Evolutionary conservation across 139 green algal species (phyloP).

Genomic region (Picochlorum sp.): DNA sequence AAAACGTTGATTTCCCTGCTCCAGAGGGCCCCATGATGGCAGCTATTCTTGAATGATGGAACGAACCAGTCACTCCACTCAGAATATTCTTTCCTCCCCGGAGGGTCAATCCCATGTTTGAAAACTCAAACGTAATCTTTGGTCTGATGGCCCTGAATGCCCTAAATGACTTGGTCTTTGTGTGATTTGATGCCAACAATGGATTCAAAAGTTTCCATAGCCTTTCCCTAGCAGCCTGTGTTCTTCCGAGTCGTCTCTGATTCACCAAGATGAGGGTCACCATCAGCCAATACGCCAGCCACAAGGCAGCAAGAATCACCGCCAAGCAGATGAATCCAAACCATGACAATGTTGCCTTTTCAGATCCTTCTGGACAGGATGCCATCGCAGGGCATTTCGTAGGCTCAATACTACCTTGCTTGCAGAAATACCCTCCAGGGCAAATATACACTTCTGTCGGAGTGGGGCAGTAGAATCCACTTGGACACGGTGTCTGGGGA

Average conservation of each 20-base stretch:
- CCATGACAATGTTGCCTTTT: constrained; percentile 15
- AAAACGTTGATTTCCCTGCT: constrained; percentile 43
- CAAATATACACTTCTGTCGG: constrained; percentile 15
- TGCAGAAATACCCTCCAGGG: constrained; percentile 35
- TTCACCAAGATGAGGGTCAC: constrained; percentile 2
- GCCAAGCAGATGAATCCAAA: constrained; percentile 24
- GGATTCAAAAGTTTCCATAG: constrained; percentile 25
- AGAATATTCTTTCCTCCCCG: constrained; percentile 32
- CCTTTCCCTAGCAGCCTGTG: constrained; percentile 21
- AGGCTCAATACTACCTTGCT: constrained; percentile 17
- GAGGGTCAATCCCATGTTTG: constrained; percentile 24
- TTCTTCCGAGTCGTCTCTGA: constrained; percentile 2
- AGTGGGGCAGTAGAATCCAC: constrained; percentile 36
- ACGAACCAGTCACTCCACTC: constrained; percentile 12
- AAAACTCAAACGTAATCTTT: constrained; percentile 31
- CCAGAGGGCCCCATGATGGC: constrained; percentile 40
- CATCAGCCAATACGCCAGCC: not conserved
- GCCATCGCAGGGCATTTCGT: constrained; percentile 31
- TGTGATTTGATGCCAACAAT: constrained; percentile 11
- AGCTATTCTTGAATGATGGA: constrained; percentile 29
- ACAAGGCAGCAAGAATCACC: constrained; percentile 11
- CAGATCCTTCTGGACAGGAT: constrained; percentile 26
- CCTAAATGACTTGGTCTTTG: constrained; percentile 20
- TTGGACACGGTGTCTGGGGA: constrained; percentile 5
- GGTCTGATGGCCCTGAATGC: constrained; percentile 32